phyloP scores from a whole-genome alignment of 2,329 filamentous ascomycete genomes.

The Corniculantispora saksenae region DNA sequence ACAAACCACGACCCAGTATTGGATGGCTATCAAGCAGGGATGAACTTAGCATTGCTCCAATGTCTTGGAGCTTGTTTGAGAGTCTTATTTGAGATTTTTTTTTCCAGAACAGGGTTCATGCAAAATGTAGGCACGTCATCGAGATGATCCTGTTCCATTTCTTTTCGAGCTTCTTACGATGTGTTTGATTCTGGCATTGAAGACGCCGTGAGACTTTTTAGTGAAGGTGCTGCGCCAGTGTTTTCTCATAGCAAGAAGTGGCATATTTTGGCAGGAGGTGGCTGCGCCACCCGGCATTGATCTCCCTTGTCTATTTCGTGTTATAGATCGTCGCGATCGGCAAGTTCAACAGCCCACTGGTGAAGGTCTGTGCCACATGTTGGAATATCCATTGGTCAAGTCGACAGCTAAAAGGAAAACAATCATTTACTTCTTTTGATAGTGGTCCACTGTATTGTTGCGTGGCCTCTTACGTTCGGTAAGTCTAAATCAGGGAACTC shows the following conservation, averaged over 20 bases:
- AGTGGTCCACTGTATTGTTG: background rate
- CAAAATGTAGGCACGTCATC: background rate
- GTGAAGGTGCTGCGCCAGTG: no score
- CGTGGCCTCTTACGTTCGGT: background rate
- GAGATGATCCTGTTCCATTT: background rate
- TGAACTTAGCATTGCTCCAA: background rate
- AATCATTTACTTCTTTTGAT: background rate
- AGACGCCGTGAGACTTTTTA: no score
- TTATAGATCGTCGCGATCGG: slow-evolving; percentile 10
- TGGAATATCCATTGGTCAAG: background rate
- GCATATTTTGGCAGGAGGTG: background rate
- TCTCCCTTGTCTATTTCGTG: background rate
- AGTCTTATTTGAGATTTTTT: background rate
- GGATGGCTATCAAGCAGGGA: background rate
- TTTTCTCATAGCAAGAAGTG: no score
- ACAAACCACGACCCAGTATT: background rate
- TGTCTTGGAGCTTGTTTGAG: background rate
- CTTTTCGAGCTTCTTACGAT: no score
- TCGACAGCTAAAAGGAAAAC: background rate
- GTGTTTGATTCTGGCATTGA: no score
- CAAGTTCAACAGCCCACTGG: background rate
- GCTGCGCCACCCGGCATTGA: background rate
- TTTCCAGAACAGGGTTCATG: background rate
- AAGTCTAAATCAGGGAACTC: background rate
- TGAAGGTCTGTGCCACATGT: slow-evolving; percentile 3